These are phyloP conservation scores for Pisolithus marmoratus DNA, from an alignment of 768 basidiomycete genomes.

Conservation along the genomic window DNA sequence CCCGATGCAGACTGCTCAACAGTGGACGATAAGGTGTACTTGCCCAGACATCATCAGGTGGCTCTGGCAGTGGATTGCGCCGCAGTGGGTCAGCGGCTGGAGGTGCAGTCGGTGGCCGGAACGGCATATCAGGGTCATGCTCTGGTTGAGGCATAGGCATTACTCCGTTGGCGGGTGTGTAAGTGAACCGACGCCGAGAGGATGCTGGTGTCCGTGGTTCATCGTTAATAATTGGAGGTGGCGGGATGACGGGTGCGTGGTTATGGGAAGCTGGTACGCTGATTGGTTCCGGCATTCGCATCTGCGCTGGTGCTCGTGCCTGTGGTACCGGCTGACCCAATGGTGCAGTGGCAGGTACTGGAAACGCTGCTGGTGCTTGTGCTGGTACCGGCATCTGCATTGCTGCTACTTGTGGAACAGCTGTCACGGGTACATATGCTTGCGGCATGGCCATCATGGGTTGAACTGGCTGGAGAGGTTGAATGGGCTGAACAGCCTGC, in stretches of 20 bases:
- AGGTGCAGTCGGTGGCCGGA: slow-evolving; percentile 5
- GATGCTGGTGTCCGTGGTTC: slow-evolving; percentile 4
- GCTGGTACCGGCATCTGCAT: background rate
- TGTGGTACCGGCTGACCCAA: slow-evolving; percentile 4
- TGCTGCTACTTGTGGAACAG: slow-evolving; percentile 10
- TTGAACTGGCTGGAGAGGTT: background rate
- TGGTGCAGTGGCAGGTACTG: slow-evolving; percentile 1
- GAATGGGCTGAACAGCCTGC: background rate
- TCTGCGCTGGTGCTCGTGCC: slow-evolving; percentile 11
- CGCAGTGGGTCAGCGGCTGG: slow-evolving; percentile 4
- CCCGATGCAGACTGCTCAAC: slow-evolving; percentile 44
- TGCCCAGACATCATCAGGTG: slow-evolving; percentile 57
- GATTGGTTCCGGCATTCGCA: slow-evolving; percentile 18
- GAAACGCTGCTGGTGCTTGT: slow-evolving; percentile 9
- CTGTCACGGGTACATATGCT: slow-evolving; percentile 20
- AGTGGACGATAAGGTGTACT: slow-evolving; percentile 51
- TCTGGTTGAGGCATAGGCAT: background rate
- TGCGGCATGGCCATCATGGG: slow-evolving; percentile 19
- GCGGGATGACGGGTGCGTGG: slow-evolving; percentile 11
- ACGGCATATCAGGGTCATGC: slow-evolving; percentile 1
- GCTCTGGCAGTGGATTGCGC: slow-evolving; percentile 57
- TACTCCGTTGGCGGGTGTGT: slow-evolving; percentile 12
- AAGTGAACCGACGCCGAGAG: slow-evolving; percentile 22
- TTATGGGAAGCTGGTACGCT: background rate
- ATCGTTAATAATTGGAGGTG: slow-evolving; percentile 16